Evolutionary conservation across 768 basidiomycete species (phyloP).

Genomic region (Agrocybe praecox): DNA sequence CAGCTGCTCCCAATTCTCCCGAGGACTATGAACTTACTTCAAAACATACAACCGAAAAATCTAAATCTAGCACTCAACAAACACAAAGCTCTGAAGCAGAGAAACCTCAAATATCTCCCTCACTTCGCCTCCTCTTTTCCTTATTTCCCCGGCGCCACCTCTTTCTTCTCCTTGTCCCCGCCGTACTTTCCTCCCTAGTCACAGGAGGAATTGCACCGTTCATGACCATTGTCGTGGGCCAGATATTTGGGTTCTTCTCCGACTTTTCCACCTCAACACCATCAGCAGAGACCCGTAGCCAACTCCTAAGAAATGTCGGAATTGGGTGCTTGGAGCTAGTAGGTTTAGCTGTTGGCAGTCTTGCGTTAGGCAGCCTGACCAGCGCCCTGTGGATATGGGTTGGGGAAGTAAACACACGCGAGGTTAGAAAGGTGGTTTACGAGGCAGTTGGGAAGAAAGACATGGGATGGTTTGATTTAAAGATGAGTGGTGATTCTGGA

Average conservation of each 20-base stretch:
- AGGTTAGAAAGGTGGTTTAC: constrained; percentile 71
- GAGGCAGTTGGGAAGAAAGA: constrained; percentile 64
- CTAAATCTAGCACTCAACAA: too few relatives aligned
- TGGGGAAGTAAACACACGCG: constrained; percentile 78
- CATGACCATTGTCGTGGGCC: constrained; percentile 84
- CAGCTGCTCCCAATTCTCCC: constrained; percentile 11
- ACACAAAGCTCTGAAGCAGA: too few relatives aligned
- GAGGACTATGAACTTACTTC: background rate
- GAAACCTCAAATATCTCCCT: constrained; percentile 32
- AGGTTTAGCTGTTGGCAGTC: constrained; percentile 62
- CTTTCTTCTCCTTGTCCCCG: constrained; percentile 64
- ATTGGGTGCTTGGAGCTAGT: constrained; percentile 66
- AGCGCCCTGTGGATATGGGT: constrained; percentile 85
- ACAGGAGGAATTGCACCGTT: constrained; percentile 79
- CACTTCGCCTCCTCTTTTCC: constrained; percentile 67
- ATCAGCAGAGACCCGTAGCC: constrained; percentile 44
- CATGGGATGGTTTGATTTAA: constrained; percentile 90
- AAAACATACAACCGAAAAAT: too few relatives aligned
- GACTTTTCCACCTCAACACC: constrained; percentile 33
- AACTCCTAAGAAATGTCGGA: constrained; percentile 58
- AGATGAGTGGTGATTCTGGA: constrained; percentile 59
- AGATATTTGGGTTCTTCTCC: constrained; percentile 75
- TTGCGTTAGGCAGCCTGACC: constrained; percentile 75
- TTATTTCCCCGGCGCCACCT: constrained; percentile 60
- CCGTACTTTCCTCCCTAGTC: constrained; percentile 57